Evolutionary conservation across 371 early-diverging fungal genomes (phyloP), one percentile per base, ranked within the genome.

Genomic region (Cokeromyces recurvatus): DNA sequence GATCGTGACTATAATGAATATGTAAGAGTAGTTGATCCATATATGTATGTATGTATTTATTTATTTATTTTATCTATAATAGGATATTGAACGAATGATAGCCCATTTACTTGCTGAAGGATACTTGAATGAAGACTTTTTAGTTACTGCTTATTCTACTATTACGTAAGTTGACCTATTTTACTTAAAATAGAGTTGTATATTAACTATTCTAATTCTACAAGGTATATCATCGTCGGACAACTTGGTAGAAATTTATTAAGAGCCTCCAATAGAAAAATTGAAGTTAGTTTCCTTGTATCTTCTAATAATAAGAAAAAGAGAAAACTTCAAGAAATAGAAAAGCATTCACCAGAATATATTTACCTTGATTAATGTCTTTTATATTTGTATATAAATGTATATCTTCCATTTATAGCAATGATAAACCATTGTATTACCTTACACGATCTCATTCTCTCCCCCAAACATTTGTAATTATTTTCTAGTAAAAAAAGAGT

Each of bases 1-100:
- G 62, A 71, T 23, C 57, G 61, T 0, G 43, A 47, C 24, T 64
- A 56, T 31, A 62, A 52, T 16, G 66, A 62, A 16, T 48, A 57
- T 46, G 68, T 57, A 53, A 10, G 32, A 17, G 35, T 9, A 19
- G 1, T 43, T n/a, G n/a, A n/a, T n/a, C n/a, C n/a, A n/a, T n/a
- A n/a, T n/a, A n/a, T n/a, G n/a, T n/a, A n/a, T 15, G 34, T 46
- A 6, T 37, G 5, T 27, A 27, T 27, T 34, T 34, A n/a, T 34
- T 15, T 34, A n/a, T 14, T 4, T 35, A 11, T 43, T 32, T 16
- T 25, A 16, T 31, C 4, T 19, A 32, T 48, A 11, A 34, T 34
- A 60, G 61, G 51, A 60, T 37, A 38, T 60, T 25, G 61, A 60
- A 41, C 37, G 55, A 14, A 51, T 55, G 2, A 34, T 60, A 4